Percentiles rank a stretch among this genome's conserved stretches.
These are phyloP conservation scores for Termitomyces sp. DNA, from an alignment of 1,284 basidiomycete species.

Conservation along the genomic window DNA sequence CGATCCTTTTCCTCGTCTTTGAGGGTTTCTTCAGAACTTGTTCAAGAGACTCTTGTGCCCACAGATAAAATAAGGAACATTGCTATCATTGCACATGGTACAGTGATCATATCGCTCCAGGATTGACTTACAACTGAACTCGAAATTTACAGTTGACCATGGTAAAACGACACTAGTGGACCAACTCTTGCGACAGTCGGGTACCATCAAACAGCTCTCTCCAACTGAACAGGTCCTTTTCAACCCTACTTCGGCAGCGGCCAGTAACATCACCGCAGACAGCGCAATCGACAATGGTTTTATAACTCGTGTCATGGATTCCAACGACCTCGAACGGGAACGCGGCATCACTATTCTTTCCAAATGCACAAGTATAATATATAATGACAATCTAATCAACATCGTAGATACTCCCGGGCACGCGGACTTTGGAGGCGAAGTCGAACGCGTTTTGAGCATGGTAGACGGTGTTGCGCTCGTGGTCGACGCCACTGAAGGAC, in stretches of 20 bases:
- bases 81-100: constrained; percentile 38
- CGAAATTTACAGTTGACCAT: constrained; percentile 37
- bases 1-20: constrained; percentile 14
- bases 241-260: constrained; percentile 26
- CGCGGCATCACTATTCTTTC: constrained; percentile 49
- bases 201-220: constrained; percentile 37
- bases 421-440: constrained; percentile 47
- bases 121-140: not conserved
- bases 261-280: constrained; percentile 29
- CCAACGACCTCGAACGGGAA: constrained; percentile 44
- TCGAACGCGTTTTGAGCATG: constrained; percentile 46
- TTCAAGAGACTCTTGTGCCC: constrained; percentile 22
- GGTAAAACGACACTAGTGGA: constrained; percentile 49
- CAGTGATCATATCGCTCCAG: constrained; percentile 4
- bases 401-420: constrained; percentile 48
- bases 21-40: constrained; percentile 11
- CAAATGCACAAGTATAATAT: constrained; percentile 42
- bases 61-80: constrained; percentile 34
- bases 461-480: constrained; percentile 45
- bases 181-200: constrained; percentile 43
- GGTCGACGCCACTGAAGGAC: constrained; percentile 44
- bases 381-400: constrained; percentile 39
- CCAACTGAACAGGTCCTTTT: constrained; percentile 30
- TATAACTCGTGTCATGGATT: constrained; percentile 44
- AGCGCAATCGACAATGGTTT: constrained; percentile 34